Evolutionary conservation across 805 yeast genomes (phyloP).

Genomic region (Cyberlindnera euphorbiae): DNA sequence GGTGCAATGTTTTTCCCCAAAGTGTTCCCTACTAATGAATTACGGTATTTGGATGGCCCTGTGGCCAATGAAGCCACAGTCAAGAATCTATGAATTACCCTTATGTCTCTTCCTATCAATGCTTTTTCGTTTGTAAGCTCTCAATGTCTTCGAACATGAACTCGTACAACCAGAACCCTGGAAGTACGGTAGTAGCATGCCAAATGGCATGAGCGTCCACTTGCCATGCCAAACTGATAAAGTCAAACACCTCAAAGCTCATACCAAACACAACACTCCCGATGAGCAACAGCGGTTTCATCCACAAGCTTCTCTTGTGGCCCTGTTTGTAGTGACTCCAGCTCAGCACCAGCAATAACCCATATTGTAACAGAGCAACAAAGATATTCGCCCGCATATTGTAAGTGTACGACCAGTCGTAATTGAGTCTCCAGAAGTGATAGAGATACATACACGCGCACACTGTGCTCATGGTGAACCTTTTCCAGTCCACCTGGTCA

Average conservation of each 20-base stretch:
- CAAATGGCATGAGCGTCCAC: conserved; percentile 92
- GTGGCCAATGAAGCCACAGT: conserved; percentile 54
- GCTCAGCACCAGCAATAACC: conserved; percentile 30
- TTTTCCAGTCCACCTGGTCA: conserved; percentile 36
- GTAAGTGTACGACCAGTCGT: conserved; percentile 87
- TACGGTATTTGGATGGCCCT: conserved; percentile 59
- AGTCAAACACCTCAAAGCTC: conserved; percentile 89
- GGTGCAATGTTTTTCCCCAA: conserved; percentile 61
- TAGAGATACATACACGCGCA: conserved; percentile 49
- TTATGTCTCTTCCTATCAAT: neutral
- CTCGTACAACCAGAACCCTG: conserved; percentile 69
- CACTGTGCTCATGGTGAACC: conserved; percentile 33
- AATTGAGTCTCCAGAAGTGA: conserved; percentile 62
- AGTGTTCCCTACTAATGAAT: conserved; percentile 56
- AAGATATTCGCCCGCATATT: conserved; percentile 87
- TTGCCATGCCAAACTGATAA: conserved; percentile 63
- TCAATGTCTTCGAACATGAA: conserved; percentile 46
- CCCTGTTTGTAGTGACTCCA: conserved; percentile 27
- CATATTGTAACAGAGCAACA: conserved; percentile 73
- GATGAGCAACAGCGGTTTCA: conserved; percentile 50
- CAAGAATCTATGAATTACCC: conserved; percentile 32
- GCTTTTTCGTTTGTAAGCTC: conserved; percentile 26
- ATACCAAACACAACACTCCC: conserved; percentile 60
- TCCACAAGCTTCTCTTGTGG: conserved; percentile 23
- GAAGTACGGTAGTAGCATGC: conserved; percentile 87